Evolutionary conservation across 129 eudicot genomes (phyloP).

Genomic region (Ambrosia artemisiifolia): DNA sequence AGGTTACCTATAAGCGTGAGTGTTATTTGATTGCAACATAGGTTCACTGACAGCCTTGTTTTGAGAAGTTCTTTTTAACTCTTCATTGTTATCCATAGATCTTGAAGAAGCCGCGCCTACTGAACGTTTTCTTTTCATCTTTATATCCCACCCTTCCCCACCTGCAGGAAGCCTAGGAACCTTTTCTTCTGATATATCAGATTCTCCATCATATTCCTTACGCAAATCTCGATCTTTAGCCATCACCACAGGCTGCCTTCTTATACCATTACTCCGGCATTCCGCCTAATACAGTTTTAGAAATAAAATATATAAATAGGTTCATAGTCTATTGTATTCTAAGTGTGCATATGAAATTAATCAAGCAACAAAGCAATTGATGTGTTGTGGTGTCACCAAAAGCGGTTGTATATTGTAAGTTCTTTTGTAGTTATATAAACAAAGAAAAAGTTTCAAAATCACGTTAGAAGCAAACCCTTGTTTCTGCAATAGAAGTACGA

Average conservation of each 20-base stretch:
- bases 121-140: conserved; percentile 87
- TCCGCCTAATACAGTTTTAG: conserved; percentile 51
- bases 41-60: conserved; percentile 56
- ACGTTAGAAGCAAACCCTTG: conserved; percentile 58
- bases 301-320: neutral
- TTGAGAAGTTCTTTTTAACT: conserved; percentile 50
- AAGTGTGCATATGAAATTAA: neutral
- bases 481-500: conserved; percentile 78
- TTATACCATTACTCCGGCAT: conserved; percentile 48
- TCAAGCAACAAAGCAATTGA: neutral
- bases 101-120: conserved; percentile 58
- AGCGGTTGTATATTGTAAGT: neutral
- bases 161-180: conserved; percentile 70
- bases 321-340: conserved; percentile 16
- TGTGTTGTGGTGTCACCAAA: conserved; percentile 1
- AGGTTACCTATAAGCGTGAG: conserved; percentile 55
- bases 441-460: conserved; percentile 13
- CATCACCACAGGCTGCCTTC: conserved; percentile 51
- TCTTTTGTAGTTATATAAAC: conserved; percentile 1
- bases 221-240: conserved; percentile 62
- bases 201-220: conserved; percentile 55
- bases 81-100: conserved; percentile 60
- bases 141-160: conserved; percentile 92
- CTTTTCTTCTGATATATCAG: conserved; percentile 66
- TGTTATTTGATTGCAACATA: conserved; percentile 46